phyloP scores from a whole-genome alignment of 1,284 basidiomycete species.

The Apiotrichum gamsii region DNA sequence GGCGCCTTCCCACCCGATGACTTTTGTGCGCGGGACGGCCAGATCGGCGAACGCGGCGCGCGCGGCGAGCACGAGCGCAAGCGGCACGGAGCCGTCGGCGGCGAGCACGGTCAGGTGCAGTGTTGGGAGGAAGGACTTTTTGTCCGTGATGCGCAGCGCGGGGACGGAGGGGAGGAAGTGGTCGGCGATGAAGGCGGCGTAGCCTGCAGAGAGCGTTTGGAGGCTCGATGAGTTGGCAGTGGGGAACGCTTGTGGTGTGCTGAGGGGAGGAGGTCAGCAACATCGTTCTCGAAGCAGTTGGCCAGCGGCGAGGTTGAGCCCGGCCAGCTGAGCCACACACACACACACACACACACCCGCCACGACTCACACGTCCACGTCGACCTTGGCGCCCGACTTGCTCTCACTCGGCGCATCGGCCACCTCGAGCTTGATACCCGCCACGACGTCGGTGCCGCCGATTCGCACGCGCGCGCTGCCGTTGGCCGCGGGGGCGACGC shows the following conservation, averaged over 20 bases:
- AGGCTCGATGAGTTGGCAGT: constrained; percentile 20
- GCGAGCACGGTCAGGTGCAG: constrained; percentile 33
- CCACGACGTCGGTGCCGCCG: constrained; percentile 42
- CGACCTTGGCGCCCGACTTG: constrained; percentile 30
- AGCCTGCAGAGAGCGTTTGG: constrained; percentile 29
- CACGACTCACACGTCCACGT: constrained; percentile 44
- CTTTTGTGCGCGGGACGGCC: constrained; percentile 36
- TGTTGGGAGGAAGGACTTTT: constrained; percentile 25
- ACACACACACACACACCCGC: no score
- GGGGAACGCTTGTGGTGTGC: constrained; percentile 45
- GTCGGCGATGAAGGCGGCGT: constrained; percentile 33
- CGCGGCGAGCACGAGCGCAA: constrained; percentile 34
- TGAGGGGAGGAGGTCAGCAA: constrained; percentile 9
- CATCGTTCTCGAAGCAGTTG: neutral
- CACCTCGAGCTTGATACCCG: constrained; percentile 44
- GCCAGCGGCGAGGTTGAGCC: neutral
- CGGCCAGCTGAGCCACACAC: no score
- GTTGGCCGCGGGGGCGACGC: constrained; percentile 43
- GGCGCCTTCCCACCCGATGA: constrained; percentile 36
- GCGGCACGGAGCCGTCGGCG: constrained; percentile 30
- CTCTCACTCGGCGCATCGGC: constrained; percentile 21
- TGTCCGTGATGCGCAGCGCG: constrained; percentile 28
- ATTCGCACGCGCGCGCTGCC: constrained; percentile 40
- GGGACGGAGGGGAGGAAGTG: constrained; percentile 44
- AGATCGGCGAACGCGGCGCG: constrained; percentile 42